These are phyloP conservation scores for Xylariaceae sp. DNA, from an alignment of 2,329 filamentous ascomycete genomes.

Conservation along the genomic window DNA sequence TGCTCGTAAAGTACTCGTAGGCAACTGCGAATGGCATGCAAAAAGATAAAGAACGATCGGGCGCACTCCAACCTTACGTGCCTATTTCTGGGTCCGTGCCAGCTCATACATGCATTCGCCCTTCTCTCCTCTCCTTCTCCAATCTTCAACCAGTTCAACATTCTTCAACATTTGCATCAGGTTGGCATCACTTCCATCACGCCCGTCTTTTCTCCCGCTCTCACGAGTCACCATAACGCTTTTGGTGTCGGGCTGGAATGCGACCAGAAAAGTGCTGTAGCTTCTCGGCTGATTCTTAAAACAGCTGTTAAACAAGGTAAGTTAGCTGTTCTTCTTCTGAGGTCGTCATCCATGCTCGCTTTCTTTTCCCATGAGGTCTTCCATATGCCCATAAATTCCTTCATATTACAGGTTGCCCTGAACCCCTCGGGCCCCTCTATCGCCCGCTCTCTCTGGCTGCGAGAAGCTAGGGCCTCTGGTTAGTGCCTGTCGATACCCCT, in stretches of 20 bases:
- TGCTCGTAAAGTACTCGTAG: not conserved
- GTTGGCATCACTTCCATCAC: not conserved
- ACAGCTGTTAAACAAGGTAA: not conserved
- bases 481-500: not conserved
- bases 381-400: not conserved
- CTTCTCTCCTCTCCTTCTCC: constrained; percentile 3
- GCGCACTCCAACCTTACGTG: constrained; percentile 3
- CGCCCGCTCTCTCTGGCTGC: not conserved
- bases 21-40: not conserved
- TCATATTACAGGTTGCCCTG: not conserved
- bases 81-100: constrained; percentile 15
- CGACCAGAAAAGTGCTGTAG: not conserved
- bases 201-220: too few relatives aligned
- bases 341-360: not conserved
- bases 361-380: not conserved
- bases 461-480: not conserved
- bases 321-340: not conserved
- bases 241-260: not conserved
- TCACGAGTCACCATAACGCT: not conserved
- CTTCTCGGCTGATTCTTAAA: not conserved
- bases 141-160: not conserved
- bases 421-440: not conserved
- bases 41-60: not conserved
- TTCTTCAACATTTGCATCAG: not conserved
- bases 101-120: constrained; percentile 23